Evolutionary conservation across 768 basidiomycete genomes (phyloP).

Genomic region (Lactifluus subvellereus): DNA sequence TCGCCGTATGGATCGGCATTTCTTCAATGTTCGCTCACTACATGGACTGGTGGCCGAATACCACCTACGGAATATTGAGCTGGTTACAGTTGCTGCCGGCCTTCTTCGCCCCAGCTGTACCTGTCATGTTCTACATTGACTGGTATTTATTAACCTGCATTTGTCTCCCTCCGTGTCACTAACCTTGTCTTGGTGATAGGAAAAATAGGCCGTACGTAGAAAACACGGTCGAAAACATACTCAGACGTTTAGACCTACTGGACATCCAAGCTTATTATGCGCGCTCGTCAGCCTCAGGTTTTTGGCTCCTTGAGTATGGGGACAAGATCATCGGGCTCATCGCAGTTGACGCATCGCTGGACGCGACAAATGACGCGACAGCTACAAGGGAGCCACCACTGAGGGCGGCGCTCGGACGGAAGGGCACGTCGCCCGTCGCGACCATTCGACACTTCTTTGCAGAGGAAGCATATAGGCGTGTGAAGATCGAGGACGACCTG

Average conservation of each 20-base stretch:
- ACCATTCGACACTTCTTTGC: constrained; percentile 71
- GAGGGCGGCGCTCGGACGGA: constrained; percentile 24
- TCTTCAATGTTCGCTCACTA: constrained; percentile 53
- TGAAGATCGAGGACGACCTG: constrained; percentile 59
- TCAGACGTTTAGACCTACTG: constrained; percentile 51
- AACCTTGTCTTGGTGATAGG: constrained; percentile 36
- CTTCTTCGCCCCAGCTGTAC: constrained; percentile 57
- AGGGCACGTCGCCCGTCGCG: constrained; percentile 45
- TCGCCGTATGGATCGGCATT: constrained; percentile 56
- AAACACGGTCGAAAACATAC: constrained; percentile 41
- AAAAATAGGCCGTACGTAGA: constrained; percentile 67
- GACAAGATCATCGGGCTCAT: constrained; percentile 59
- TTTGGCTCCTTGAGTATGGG: constrained; percentile 63
- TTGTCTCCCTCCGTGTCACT: neutral
- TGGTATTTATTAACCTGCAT: constrained; percentile 44
- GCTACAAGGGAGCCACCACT: constrained; percentile 24
- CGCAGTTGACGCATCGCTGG: constrained; percentile 57
- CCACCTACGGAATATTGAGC: constrained; percentile 38
- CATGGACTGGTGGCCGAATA: constrained; percentile 64
- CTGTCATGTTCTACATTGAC: constrained; percentile 60
- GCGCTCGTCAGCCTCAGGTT: constrained; percentile 54
- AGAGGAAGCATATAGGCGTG: constrained; percentile 53
- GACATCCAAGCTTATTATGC: constrained; percentile 52
- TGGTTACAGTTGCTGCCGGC: constrained; percentile 61
- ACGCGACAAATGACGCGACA: constrained; percentile 33